A percentile compares a stretch with the other conserved stretches of the same genome.
Evolutionary conservation across 192 early-diverging fungal species (phyloP).

Genomic region (Backusella mclennaniae): DNA sequence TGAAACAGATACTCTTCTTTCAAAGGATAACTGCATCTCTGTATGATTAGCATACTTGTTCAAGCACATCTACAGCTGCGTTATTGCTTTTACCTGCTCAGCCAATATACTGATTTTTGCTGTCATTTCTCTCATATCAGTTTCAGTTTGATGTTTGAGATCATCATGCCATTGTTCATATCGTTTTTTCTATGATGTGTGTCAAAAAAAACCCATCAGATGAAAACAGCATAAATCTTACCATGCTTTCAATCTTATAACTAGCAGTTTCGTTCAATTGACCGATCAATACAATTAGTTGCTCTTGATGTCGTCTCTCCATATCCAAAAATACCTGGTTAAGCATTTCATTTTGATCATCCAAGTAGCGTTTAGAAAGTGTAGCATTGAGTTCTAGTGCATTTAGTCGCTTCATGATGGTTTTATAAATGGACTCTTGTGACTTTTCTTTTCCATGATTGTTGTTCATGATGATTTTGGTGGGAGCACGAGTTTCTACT

Average conservation of each 20-base stretch:
- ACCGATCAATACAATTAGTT: constrained; percentile 58
- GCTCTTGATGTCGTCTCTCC: constrained; percentile 58
- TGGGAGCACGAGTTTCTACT: background rate
- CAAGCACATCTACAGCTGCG: background rate
- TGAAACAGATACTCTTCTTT: constrained; percentile 39
- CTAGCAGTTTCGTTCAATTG: constrained; percentile 65
- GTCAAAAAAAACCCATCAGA: background rate
- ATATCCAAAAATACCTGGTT: constrained; percentile 60
- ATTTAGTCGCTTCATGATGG: constrained; percentile 81
- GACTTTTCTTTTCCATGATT: constrained; percentile 33
- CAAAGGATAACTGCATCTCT: constrained; percentile 40
- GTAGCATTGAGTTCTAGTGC: constrained; percentile 83
- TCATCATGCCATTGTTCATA: constrained; percentile 49
- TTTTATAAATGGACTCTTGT: constrained; percentile 88
- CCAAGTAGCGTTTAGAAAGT: constrained; percentile 67
- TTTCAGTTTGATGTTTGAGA: constrained; percentile 35
- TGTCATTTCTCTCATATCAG: constrained; percentile 39
- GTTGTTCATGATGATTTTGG: background rate
- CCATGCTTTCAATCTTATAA: constrained; percentile 62
- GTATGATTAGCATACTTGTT: background rate
- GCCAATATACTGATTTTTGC: constrained; percentile 44
- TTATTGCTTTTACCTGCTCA: constrained; percentile 32
- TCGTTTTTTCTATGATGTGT: constrained; percentile 36
- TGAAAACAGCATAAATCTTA: constrained; percentile 20
- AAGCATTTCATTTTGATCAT: constrained; percentile 72